Evolutionary conservation across 2,329 filamentous ascomycete species (phyloP).

Genomic region (Fusarium subtropicale): DNA sequence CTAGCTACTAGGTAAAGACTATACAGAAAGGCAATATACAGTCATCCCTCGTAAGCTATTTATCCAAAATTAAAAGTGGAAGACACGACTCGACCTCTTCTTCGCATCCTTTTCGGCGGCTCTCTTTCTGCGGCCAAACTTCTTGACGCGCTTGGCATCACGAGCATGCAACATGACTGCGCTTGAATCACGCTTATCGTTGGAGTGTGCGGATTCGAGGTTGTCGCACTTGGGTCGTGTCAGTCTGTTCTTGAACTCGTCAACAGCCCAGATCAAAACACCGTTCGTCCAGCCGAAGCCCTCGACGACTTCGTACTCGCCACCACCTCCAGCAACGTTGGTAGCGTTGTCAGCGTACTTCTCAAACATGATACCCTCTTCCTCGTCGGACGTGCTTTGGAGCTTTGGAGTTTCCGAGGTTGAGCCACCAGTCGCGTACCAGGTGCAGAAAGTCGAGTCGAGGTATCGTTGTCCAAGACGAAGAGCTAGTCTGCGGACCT

Average conservation of each 20-base stretch:
- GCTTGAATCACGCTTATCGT: constrained; percentile 50
- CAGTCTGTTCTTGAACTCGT: constrained; percentile 68
- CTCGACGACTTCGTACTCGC: constrained; percentile 76
- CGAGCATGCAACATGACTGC: constrained; percentile 61
- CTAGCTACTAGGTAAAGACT: constrained; percentile 1
- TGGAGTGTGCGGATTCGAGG: constrained; percentile 56
- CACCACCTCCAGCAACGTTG: constrained; percentile 71
- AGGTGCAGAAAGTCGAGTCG: constrained; percentile 76
- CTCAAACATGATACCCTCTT: constrained; percentile 74
- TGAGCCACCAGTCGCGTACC: constrained; percentile 73
- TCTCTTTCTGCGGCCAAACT: constrained; percentile 53
- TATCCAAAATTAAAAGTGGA: constrained; percentile 8
- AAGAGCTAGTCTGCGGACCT: constrained; percentile 67
- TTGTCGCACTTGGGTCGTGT: constrained; percentile 67
- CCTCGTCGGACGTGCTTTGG: constrained; percentile 55
- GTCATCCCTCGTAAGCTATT: constrained; percentile 6
- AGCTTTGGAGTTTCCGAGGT: constrained; percentile 65
- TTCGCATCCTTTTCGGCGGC: constrained; percentile 23
- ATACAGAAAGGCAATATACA: constrained; percentile 4
- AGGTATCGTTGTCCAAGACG: constrained; percentile 73
- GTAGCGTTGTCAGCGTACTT: constrained; percentile 73
- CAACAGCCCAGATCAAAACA: constrained; percentile 73
- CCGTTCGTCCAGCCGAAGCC: constrained; percentile 79
- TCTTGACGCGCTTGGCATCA: constrained; percentile 63
- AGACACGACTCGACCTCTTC: constrained; percentile 33